Conservation (phyloP, 2,329 filamentous ascomycete genomes). For the Atkinsonella texensis region DNA sequence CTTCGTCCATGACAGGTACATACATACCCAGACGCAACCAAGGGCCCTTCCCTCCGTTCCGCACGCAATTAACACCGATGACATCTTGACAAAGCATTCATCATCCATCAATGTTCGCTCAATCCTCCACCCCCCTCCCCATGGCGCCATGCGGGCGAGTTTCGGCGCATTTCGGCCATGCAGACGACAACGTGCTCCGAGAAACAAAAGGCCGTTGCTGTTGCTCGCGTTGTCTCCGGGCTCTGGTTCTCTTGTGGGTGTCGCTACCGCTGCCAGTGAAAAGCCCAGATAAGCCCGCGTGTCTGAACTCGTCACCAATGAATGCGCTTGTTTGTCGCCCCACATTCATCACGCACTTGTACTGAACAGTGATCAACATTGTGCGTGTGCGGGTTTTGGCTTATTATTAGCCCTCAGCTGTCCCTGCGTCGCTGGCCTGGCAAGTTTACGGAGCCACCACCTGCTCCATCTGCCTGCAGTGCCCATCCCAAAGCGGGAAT, state of each 20-base stretch:
- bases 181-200: constrained; percentile 13
- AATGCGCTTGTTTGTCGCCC: not conserved
- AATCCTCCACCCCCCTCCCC: not conserved
- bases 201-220: constrained; percentile 3
- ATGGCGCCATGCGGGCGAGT: not conserved
- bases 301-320: not conserved
- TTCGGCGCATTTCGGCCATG: constrained; percentile 15
- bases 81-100: constrained; percentile 1
- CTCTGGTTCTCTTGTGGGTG: no score
- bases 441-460: not conserved
- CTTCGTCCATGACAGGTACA: no score
- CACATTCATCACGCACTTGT: not conserved
- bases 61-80: constrained; percentile 1
- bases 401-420: not conserved
- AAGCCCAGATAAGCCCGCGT: constrained; percentile 1
- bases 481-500: no score
- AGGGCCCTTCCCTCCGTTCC: not conserved
- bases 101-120: no score
- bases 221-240: no score
- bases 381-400: not conserved
- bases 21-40: no score
- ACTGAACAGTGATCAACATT: no score
- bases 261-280: not conserved
- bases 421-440: no score
- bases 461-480: not conserved